Evolutionary conservation across 2,329 filamentous ascomycete genomes (phyloP).

Genomic region (Metarhizium album): DNA sequence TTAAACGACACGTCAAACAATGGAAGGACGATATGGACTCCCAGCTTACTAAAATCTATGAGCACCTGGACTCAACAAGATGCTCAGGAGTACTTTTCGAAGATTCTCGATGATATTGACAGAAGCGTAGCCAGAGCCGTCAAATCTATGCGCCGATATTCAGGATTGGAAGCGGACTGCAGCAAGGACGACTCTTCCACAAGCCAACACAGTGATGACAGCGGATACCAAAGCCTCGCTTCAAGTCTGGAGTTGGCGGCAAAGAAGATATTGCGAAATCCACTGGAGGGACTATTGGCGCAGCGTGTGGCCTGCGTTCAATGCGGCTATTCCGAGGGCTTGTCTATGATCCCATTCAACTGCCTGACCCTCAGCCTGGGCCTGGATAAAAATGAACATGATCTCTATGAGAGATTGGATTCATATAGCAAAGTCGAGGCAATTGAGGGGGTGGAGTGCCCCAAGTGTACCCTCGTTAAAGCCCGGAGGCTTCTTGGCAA

Average conservation of each 20-base stretch:
- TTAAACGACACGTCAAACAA: conserved; percentile 61
- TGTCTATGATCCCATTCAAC: conserved; percentile 88
- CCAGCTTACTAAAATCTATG: conserved; percentile 75
- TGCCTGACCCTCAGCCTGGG: conserved; percentile 81
- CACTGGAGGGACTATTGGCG: conserved; percentile 76
- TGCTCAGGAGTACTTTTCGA: conserved; percentile 93
- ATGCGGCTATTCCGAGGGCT: conserved; percentile 78
- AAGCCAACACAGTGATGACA: conserved; percentile 45
- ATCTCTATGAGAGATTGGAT: conserved; percentile 69
- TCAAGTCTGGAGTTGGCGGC: conserved; percentile 27
- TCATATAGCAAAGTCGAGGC: conserved; percentile 75
- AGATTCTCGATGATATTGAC: conserved; percentile 75
- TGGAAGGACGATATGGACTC: conserved; percentile 72
- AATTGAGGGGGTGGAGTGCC: conserved; percentile 84
- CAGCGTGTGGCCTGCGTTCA: conserved; percentile 79
- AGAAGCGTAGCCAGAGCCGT: conserved; percentile 54
- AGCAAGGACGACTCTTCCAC: conserved; percentile 29
- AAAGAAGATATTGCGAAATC: conserved; percentile 47
- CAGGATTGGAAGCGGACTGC: conserved; percentile 29
- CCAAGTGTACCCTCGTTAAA: conserved; percentile 73
- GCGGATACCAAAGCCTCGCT: conserved; percentile 41
- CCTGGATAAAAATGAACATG: conserved; percentile 46
- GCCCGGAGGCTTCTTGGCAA: conserved; percentile 35
- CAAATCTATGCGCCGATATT: conserved; percentile 14
- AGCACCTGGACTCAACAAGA: conserved; percentile 95